Evolutionary conservation across 495 filamentous ascomycete genomes (phyloP), one percentile per base, ranked within the genome.

Genomic region (Aspergillus bridgeri): DNA sequence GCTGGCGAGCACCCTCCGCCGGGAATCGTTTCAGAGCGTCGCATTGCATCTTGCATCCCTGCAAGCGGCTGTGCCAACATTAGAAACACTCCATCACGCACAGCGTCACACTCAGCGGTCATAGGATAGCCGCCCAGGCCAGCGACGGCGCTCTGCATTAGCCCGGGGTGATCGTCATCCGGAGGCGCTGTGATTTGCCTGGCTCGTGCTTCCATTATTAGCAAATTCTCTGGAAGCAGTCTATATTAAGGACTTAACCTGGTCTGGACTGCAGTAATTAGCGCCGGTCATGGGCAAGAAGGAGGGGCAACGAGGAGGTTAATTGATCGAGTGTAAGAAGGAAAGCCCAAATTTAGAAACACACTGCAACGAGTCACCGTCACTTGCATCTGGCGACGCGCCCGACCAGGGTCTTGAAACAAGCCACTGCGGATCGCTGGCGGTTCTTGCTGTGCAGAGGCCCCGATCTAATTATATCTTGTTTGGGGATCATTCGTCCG

Each of bases 201-300:
- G 9, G 33, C 33, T 38, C 33, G 33, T 38, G 33, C 17, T 38
- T 38, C 33, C 33, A 38, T 38, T 38, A 9, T 52, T 42, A 33
- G 38, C 48, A 51, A 44, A 45, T 45, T 24, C 22, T 48, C 25
- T 42, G 15, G 55, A 51, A 46, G 21, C 20, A 48, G 22, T 52
- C 55, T 58, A 58, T 51, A 58, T 58, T 58, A 58, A 47, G 55
- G 3, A 48, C 6, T n/a, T 38, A 38, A 38, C 33, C 13, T 9
- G 9, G 33, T 38, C 33, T 38, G 13, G 33, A 15, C 33, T 38
- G 9, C 9, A 38, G 33, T 38, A 38, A 38, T 38, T 38, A 38
- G 33, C 33, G 33, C 33, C 33, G 33, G 13, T 38, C 33, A 29
- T 50, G 11, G 18, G 19, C 20, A 24, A 38, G 17, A 15, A 13